Percentiles rank a stretch among this genome's conserved stretches.
These are phyloP conservation scores for Moniliophthora roreri DNA, from an alignment of 1,284 basidiomycete genomes.

Conservation along the genomic window DNA sequence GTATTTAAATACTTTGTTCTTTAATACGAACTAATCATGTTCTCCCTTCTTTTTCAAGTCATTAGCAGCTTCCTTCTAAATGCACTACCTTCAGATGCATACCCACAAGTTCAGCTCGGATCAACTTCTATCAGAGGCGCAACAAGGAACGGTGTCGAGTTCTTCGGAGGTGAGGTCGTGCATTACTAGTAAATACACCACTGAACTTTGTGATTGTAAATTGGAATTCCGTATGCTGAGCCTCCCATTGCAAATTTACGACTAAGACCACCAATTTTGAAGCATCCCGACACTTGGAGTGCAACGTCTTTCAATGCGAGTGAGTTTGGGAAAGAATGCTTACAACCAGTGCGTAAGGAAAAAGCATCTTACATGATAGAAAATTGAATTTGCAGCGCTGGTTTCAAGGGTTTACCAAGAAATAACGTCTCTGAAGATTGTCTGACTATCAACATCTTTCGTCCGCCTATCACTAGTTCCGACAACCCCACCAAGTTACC, in stretches of 20 bases:
- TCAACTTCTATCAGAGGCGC: too few species aligned
- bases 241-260: neutral
- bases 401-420: neutral
- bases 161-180: neutral
- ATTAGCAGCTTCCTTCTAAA: too few species aligned
- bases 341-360: conserved; percentile 2
- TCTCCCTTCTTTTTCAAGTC: too few species aligned
- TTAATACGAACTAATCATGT: too few species aligned
- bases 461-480: neutral
- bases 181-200: neutral
- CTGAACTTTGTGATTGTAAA: neutral
- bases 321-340: conserved; percentile 4
- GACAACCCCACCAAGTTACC: neutral
- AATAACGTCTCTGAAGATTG: neutral
- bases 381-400: neutral
- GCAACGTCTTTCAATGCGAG: neutral
- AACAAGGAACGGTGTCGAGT: neutral
- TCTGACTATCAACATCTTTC: neutral
- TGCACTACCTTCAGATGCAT: too few species aligned
- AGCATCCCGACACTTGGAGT: neutral
- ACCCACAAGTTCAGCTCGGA: too few species aligned
- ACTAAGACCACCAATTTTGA: neutral
- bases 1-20: too few species aligned
- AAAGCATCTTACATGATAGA: neutral
- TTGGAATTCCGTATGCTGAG: conserved; percentile 3